Evolutionary conservation across 768 basidiomycete genomes (phyloP).

Genomic region (Rhodotorula graminis): DNA sequence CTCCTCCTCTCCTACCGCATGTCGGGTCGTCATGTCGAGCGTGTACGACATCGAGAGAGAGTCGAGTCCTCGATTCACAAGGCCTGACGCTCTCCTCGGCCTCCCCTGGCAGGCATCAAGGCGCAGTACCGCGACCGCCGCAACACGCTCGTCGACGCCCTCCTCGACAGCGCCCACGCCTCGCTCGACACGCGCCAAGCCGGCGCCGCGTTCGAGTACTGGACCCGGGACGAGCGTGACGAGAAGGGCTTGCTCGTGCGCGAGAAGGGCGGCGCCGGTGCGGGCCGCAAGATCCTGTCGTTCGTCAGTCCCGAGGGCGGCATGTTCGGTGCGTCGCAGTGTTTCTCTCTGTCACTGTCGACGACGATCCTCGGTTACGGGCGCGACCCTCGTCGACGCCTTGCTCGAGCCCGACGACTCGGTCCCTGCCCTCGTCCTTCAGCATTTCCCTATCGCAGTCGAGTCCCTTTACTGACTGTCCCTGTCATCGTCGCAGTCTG

Average conservation of each 20-base stretch:
- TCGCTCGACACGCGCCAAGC: slow-evolving; percentile 58
- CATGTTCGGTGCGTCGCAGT: slow-evolving; percentile 64
- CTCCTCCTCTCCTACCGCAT: too few species aligned
- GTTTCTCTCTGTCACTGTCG: not conserved
- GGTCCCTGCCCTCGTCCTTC: too few species aligned
- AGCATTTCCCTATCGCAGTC: too few species aligned
- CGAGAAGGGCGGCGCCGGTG: slow-evolving; percentile 47
- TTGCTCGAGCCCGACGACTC: too few species aligned
- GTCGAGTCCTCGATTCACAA: too few species aligned
- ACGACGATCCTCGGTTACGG: not conserved
- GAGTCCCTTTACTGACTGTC: not conserved
- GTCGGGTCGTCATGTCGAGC: too few species aligned
- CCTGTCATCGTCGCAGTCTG: slow-evolving; percentile 44
- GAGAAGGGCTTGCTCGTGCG: slow-evolving; percentile 53
- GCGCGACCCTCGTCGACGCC: too few species aligned
- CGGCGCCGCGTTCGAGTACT: slow-evolving; percentile 40
- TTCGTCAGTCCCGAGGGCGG: slow-evolving; percentile 74
- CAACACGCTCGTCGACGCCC: slow-evolving; percentile 61
- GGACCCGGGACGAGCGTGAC: slow-evolving; percentile 47
- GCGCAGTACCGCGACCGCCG: slow-evolving; percentile 59
- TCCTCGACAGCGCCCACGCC: slow-evolving; percentile 49
- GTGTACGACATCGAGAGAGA: too few species aligned
- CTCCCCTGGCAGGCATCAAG: slow-evolving; percentile 51
- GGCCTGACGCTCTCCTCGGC: not conserved
- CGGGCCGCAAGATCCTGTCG: slow-evolving; percentile 54